phyloP scores from a whole-genome alignment of 176 grass and related monocot genomes.

The Rhynchospora breviuscula region DNA sequence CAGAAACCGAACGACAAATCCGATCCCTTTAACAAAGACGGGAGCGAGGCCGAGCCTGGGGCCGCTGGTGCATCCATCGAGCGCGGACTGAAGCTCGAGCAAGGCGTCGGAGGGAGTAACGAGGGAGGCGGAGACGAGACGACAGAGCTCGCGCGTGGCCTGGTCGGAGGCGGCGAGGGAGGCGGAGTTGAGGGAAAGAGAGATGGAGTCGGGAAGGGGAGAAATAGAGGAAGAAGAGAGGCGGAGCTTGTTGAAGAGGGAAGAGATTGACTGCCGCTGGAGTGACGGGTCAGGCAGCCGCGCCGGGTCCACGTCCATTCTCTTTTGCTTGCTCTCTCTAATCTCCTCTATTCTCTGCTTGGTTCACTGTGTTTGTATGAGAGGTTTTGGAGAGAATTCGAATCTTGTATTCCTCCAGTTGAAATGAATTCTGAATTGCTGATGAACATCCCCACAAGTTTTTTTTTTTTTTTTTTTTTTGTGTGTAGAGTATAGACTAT shows the following conservation, averaged over 20 bases:
- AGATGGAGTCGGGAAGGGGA: conserved; percentile 2
- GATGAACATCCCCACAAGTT: too few species aligned
- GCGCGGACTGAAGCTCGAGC: conserved; percentile 20
- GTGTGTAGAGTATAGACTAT: too few species aligned
- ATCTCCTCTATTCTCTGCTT: background rate
- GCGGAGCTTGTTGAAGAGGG: background rate
- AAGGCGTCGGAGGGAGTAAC: background rate
- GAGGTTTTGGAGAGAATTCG: too few species aligned
- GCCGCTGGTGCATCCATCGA: conserved; percentile 7
- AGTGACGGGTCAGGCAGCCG: conserved; percentile 11
- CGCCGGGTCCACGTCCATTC: conserved; percentile 5
- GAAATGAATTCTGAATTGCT: too few species aligned
- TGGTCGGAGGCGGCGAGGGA: conserved; percentile 11
- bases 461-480: too few species aligned
- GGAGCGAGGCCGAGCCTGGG: background rate
- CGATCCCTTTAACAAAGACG: conserved; percentile 13
- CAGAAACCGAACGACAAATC: conserved; percentile 17
- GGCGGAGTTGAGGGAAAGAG: conserved; percentile 6
- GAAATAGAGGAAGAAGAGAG: background rate
- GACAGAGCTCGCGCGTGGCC: conserved; percentile 18
- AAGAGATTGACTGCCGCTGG: conserved; percentile 16
- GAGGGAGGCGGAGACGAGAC: background rate
- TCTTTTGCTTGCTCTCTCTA: background rate
- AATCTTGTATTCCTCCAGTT: too few species aligned
- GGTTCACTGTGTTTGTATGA: background rate